Evolutionary conservation across 1,284 basidiomycete genomes (phyloP).

Genomic region (Fomitopsis betulina): DNA sequence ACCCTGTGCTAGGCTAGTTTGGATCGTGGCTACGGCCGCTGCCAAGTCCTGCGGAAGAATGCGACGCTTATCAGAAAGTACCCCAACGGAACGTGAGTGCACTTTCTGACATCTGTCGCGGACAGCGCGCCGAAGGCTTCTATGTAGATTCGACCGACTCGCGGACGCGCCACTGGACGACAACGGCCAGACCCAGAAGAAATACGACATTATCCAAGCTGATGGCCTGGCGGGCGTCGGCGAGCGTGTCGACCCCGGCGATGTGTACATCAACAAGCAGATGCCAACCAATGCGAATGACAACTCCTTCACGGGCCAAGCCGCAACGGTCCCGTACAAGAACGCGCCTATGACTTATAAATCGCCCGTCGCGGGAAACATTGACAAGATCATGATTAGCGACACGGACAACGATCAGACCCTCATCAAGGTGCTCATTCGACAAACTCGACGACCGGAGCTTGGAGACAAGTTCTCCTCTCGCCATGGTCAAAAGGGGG

Average conservation of each 20-base stretch:
- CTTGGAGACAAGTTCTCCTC: conserved; percentile 99
- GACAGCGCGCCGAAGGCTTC: neutral
- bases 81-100: conserved; percentile 90
- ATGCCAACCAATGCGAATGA: conserved; percentile 89
- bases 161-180: conserved; percentile 90
- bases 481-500: conserved; percentile 98
- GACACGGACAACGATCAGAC: conserved; percentile 95
- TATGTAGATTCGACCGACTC: conserved; percentile 80
- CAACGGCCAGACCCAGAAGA: conserved; percentile 73
- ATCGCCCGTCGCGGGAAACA: conserved; percentile 86
- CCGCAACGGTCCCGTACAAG: conserved; percentile 79
- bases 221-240: conserved; percentile 96
- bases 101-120: neutral
- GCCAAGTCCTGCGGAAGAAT: conserved; percentile 96
- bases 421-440: conserved; percentile 97
- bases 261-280: conserved; percentile 97
- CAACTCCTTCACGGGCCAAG: conserved; percentile 77
- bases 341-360: conserved; percentile 91
- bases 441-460: conserved; percentile 95
- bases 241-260: conserved; percentile 88
- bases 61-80: conserved; percentile 93
- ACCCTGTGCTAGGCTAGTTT: conserved; percentile 65
- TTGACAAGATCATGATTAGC: conserved; percentile 98
- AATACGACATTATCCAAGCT: conserved; percentile 85
- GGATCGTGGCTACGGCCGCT: conserved; percentile 96